A percentile compares a stretch with the other conserved stretches of the same genome.
These are phyloP conservation scores for Ceratocystis papillata DNA, from an alignment of 2,329 filamentous ascomycete species.

Conservation along the genomic window DNA sequence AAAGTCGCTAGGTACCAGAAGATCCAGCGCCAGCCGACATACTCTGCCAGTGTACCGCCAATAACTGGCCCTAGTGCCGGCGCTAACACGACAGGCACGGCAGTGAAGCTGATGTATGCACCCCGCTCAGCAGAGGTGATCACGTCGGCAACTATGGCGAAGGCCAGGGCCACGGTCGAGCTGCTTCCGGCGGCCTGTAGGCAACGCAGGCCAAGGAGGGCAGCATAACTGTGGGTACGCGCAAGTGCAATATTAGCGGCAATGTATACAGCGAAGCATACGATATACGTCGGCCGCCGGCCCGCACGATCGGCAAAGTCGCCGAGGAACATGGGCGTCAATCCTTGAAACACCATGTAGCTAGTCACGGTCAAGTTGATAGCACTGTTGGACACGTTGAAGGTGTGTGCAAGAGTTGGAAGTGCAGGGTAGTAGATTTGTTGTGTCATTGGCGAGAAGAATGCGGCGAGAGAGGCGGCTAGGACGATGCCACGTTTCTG, in stretches of 20 bases:
- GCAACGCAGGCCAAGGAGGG: conserved; percentile 44
- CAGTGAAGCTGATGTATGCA: conserved; percentile 45
- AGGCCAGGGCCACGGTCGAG: conserved; percentile 47
- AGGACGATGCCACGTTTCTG: conserved; percentile 36
- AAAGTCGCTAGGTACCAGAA: conserved; percentile 52
- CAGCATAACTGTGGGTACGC: conserved; percentile 38
- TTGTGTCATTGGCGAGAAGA: conserved; percentile 29
- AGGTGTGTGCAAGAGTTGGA: no score
- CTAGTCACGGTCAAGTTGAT: no score
- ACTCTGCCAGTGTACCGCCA: conserved; percentile 47
- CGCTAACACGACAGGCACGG: conserved; percentile 39
- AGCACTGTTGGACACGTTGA: no score
- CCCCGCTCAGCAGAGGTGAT: conserved; percentile 52
- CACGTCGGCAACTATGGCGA: conserved; percentile 53
- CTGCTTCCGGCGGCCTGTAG: conserved; percentile 49
- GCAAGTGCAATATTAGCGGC: conserved; percentile 45
- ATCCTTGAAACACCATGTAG: no score
- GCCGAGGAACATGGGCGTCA: no score
- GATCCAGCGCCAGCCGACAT: conserved; percentile 48
- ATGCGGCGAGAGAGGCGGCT: conserved; percentile 32
- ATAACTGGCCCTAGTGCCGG: conserved; percentile 45
- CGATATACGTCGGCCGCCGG: no score
- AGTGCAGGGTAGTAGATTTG: no score
- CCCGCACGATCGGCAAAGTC: no score
- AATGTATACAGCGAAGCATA: no score